phyloP scores from a whole-genome alignment of 2,329 filamentous ascomycete species.

The Rosellinia necatrix region DNA sequence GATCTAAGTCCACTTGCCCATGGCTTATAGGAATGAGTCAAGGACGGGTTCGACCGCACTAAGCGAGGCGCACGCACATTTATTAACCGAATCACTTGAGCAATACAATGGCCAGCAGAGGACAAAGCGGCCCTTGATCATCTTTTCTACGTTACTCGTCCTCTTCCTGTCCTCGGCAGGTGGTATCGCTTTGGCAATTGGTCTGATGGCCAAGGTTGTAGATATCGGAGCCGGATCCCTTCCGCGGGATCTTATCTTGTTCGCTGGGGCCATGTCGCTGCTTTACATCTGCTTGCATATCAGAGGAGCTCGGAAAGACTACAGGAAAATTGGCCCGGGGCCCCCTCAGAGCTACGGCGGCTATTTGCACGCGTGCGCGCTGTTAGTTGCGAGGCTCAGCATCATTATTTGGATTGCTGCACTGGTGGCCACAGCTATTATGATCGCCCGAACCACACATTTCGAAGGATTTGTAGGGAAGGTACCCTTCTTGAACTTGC shows the following conservation, averaged over 20 bases:
- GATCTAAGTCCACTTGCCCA: conserved; percentile 1
- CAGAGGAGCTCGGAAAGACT: conserved; percentile 35
- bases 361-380: conserved; percentile 39
- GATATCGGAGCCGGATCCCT: conserved; percentile 35
- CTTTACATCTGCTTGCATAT: conserved; percentile 40
- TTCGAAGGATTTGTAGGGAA: conserved; percentile 32
- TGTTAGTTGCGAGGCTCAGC: conserved; percentile 38
- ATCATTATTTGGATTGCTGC: conserved; percentile 40
- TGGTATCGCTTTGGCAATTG: conserved; percentile 38
- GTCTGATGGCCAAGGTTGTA: conserved; percentile 30
- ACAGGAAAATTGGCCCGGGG: conserved; percentile 27
- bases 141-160: conserved; percentile 36
- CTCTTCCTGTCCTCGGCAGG: conserved; percentile 39
- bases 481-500: conserved; percentile 39
- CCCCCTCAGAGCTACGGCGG: conserved; percentile 39
- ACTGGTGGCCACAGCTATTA: conserved; percentile 37
- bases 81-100: conserved; percentile 35
- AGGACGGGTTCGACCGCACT: conserved; percentile 16
- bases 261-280: conserved; percentile 34
- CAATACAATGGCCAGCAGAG: conserved; percentile 31
- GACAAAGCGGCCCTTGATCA: conserved; percentile 32
- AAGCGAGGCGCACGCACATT: conserved; percentile 27
- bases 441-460: conserved; percentile 32
- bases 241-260: conserved; percentile 40
- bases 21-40: conserved; percentile 23